These are phyloP conservation scores for Hypoxylon sp. DNA, from an alignment of 2,329 filamentous ascomycete genomes.

Conservation along the genomic window DNA sequence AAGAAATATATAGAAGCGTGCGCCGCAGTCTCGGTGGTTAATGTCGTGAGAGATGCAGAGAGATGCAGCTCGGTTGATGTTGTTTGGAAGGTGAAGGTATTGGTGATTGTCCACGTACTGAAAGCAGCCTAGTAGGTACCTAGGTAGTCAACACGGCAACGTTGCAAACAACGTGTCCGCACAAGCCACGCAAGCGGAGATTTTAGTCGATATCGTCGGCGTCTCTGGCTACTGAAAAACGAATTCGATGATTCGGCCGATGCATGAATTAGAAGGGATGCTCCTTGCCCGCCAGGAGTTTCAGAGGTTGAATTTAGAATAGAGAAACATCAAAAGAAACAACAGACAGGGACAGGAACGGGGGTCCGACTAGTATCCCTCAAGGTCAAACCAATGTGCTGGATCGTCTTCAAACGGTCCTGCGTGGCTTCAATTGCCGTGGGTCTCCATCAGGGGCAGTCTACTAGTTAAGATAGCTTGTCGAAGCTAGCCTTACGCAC, in stretches of 20 bases:
- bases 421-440: slow-evolving; percentile 37
- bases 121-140: too few species aligned
- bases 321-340: slow-evolving; percentile 31
- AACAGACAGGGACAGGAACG: slow-evolving; percentile 21
- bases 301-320: slow-evolving; percentile 16
- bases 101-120: slow-evolving; percentile 15
- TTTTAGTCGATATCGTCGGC: slow-evolving; percentile 8
- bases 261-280: slow-evolving; percentile 9
- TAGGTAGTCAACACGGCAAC: slow-evolving; percentile 18
- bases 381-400: slow-evolving; percentile 23
- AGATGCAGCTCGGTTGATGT: slow-evolving; percentile 15
- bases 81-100: slow-evolving; percentile 20
- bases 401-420: slow-evolving; percentile 27
- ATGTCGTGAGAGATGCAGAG: slow-evolving; percentile 9
- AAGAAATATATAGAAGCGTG: slow-evolving; percentile 9
- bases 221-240: slow-evolving; percentile 9
- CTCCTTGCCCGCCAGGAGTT: slow-evolving; percentile 19
- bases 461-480: slow-evolving; percentile 25
- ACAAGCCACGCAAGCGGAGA: slow-evolving; percentile 10
- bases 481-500: slow-evolving; percentile 36
- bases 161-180: slow-evolving; percentile 24
- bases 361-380: slow-evolving; percentile 34
- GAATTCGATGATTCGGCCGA: slow-evolving; percentile 10
- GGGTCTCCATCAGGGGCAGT: slow-evolving; percentile 25
- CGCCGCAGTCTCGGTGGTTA: slow-evolving; percentile 23